Evolutionary conservation across 208 protist species (phyloP).

Genomic region (Acanthamoeba triangularis): DNA sequence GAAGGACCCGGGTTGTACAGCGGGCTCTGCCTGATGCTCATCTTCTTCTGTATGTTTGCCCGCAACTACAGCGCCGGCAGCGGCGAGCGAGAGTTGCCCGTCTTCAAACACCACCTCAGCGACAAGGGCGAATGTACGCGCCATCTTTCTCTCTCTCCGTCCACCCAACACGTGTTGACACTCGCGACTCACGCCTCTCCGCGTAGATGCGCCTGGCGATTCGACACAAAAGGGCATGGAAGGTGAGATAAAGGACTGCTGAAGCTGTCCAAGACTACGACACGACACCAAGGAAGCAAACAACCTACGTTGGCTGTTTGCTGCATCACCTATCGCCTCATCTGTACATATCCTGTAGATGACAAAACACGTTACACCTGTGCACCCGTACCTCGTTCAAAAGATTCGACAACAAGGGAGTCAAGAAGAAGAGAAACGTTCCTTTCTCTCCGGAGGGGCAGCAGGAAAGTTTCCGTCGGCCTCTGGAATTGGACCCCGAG

Average conservation of each 20-base stretch:
- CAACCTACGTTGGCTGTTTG: too few species aligned
- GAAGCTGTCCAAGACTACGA: too few species aligned
- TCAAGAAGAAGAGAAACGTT: not conserved
- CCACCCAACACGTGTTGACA: too few species aligned
- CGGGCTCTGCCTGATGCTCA: not conserved
- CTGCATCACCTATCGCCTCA: too few species aligned
- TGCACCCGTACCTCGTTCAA: too few species aligned
- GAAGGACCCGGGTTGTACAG: conserved; percentile 16
- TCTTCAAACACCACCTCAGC: not conserved
- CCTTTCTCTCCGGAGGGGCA: not conserved
- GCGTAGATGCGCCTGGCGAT: not conserved
- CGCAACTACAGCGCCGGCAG: not conserved
- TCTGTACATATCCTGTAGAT: too few species aligned
- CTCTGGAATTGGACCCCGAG: too few species aligned
- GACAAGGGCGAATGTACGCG: not conserved
- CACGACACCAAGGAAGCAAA: too few species aligned
- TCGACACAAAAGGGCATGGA: not conserved
- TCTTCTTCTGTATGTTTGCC: not conserved
- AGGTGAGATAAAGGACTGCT: not conserved
- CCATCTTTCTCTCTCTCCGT: not conserved
- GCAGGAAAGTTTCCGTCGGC: not conserved
- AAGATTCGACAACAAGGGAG: too few species aligned
- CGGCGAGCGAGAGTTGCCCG: not conserved
- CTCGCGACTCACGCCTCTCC: not conserved
- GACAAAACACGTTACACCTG: too few species aligned